Conservation (phyloP, 139 green algal species). For the Gonium pectorale region DNA sequence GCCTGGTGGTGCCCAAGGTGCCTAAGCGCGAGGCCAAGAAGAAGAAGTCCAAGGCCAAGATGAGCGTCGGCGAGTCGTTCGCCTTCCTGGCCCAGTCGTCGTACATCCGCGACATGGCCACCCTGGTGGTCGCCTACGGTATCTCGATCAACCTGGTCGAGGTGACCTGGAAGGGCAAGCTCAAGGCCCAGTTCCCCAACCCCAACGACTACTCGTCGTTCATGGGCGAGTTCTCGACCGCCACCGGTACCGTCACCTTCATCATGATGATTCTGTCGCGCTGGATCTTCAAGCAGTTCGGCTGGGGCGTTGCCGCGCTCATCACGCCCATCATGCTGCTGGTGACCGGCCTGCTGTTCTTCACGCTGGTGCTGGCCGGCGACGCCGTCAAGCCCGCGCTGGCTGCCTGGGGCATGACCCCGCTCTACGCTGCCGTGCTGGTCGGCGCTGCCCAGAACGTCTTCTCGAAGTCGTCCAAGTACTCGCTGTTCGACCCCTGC, state of each 20-base stretch:
- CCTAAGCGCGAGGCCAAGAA: constrained; percentile 78
- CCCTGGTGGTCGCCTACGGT: constrained; percentile 95
- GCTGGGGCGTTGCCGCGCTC: constrained; percentile 95
- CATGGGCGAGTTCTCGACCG: constrained; percentile 93
- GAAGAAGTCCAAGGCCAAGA: constrained; percentile 94
- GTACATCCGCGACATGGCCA: constrained; percentile 98
- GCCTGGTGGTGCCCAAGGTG: constrained; percentile 83
- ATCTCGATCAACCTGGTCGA: constrained; percentile 99
- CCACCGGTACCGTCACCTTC: constrained; percentile 93
- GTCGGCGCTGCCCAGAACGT: constrained; percentile 98
- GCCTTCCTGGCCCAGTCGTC: constrained; percentile 92
- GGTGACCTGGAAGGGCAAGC: constrained; percentile 99
- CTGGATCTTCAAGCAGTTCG: constrained; percentile 96
- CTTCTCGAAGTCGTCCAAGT: constrained; percentile 98
- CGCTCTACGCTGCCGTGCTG: constrained; percentile 95
- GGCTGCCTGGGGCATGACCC: constrained; percentile 89
- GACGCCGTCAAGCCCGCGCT: constrained; percentile 84
- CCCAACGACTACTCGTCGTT: constrained; percentile 95
- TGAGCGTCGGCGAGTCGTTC: constrained; percentile 95
- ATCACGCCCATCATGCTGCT: constrained; percentile 98
- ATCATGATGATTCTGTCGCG: constrained; percentile 96
- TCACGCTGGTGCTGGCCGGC: constrained; percentile 92
- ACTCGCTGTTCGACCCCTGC: constrained; percentile 99
- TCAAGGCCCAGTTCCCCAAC: constrained; percentile 99
- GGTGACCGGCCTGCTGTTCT: constrained; percentile 96